These are phyloP conservation scores for Tolypocladium ovalisporum DNA, from an alignment of 2,329 filamentous ascomycete species.

Conservation along the genomic window DNA sequence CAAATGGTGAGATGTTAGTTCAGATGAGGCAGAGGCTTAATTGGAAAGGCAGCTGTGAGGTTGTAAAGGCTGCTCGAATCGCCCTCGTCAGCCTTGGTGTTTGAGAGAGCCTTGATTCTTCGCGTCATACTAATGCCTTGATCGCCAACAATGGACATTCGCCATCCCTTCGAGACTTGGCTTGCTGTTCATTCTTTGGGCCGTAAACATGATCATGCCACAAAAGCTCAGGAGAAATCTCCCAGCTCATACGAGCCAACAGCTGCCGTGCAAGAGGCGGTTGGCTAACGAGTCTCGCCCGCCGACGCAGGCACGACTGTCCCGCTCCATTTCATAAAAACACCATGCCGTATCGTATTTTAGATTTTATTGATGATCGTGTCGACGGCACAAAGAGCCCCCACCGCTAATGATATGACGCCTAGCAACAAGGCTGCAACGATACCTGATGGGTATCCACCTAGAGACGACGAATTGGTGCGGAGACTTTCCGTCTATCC, in stretches of 20 bases:
- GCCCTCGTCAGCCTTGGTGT: neutral
- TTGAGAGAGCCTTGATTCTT: neutral
- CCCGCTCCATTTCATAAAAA: too few relatives aligned
- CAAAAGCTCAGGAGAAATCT: neutral
- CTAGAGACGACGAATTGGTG: neutral
- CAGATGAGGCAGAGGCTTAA: neutral
- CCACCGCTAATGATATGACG: neutral
- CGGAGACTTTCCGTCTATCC: neutral
- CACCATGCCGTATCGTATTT: neutral
- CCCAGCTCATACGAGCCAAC: neutral
- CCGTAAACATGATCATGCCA: neutral
- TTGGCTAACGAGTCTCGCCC: neutral
- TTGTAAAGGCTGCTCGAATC: neutral
- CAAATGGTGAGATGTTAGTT: neutral
- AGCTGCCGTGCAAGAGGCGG: neutral
- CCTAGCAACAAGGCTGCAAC: neutral
- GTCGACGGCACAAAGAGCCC: neutral
- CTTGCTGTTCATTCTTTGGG: neutral
- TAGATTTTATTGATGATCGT: neutral
- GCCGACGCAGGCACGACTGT: neutral
- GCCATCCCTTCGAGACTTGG: neutral
- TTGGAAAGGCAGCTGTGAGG: neutral
- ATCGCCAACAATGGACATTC: too few relatives aligned
- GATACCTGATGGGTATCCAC: too few relatives aligned
- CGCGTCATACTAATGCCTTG: neutral